Evolutionary conservation across 768 basidiomycete genomes (phyloP).

Genomic region (Tricholoma sp.): DNA sequence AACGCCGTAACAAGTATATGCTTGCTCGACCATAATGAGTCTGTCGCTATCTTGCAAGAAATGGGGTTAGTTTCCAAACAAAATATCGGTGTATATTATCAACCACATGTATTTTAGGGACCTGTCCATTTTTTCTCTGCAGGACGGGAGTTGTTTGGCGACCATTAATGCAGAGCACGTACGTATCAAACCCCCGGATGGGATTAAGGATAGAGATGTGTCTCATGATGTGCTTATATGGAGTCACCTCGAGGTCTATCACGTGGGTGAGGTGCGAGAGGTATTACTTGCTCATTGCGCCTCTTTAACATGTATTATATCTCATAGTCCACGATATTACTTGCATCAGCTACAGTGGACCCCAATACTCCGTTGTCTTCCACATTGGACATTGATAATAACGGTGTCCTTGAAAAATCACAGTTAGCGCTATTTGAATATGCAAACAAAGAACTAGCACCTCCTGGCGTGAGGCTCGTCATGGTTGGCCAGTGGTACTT

Average conservation of each 20-base stretch:
- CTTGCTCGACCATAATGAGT: constrained; percentile 34
- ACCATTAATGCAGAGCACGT: constrained; percentile 25
- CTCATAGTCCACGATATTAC: constrained; percentile 34
- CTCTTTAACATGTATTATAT: constrained; percentile 7
- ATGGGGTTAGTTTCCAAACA: constrained; percentile 49
- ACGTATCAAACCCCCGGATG: constrained; percentile 20
- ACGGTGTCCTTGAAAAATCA: constrained; percentile 31
- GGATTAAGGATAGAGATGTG: constrained; percentile 28
- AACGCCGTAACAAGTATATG: constrained; percentile 43
- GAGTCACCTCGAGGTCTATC: constrained; percentile 32
- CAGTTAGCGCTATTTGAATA: constrained; percentile 38
- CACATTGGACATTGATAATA: constrained; percentile 26
- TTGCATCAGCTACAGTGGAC: constrained; percentile 43
- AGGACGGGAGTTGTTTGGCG: constrained; percentile 42
- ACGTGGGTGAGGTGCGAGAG: constrained; percentile 35
- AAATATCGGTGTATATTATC: background rate
- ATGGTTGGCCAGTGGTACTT: constrained; percentile 52
- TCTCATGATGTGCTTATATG: constrained; percentile 39
- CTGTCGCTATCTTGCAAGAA: constrained; percentile 53
- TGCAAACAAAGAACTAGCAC: constrained; percentile 18
- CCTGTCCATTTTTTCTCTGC: constrained; percentile 45
- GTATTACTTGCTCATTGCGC: background rate
- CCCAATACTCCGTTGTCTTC: constrained; percentile 26
- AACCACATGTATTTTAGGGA: constrained; percentile 32
- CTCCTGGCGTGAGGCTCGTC: constrained; percentile 34